Percentiles rank a stretch among this genome's conserved stretches.
phyloP scores from a whole-genome alignment of 208 protist genomes.

The Acanthamoeba lenticulata region DNA sequence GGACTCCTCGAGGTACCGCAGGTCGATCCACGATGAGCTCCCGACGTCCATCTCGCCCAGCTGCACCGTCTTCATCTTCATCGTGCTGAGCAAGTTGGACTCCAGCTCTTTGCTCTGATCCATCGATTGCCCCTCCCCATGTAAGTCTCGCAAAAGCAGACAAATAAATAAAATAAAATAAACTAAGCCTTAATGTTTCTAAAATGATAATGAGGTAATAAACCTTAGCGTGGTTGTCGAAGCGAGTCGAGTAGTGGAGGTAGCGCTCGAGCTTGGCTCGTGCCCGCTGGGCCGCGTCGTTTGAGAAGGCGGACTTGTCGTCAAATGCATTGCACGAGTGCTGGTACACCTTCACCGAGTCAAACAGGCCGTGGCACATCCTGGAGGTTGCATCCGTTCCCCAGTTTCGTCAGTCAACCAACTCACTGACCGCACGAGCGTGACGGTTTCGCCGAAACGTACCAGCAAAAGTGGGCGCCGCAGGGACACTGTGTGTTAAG shows the following conservation, averaged over 20 bases:
- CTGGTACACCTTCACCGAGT: slow-evolving; percentile 17
- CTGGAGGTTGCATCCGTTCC: too few relatives aligned
- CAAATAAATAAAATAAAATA: background rate
- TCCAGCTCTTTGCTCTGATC: background rate
- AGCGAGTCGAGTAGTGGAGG: slow-evolving; percentile 19
- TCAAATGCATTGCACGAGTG: slow-evolving; percentile 54
- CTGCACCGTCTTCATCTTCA: background rate
- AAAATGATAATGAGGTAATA: background rate
- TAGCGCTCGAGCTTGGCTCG: slow-evolving; percentile 49
- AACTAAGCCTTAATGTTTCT: background rate
- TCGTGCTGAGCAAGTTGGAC: background rate
- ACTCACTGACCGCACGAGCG: background rate
- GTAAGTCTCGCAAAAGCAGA: background rate
- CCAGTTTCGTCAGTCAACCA: too few relatives aligned
- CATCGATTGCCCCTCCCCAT: too few relatives aligned
- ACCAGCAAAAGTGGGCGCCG: slow-evolving; percentile 37
- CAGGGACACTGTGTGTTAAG: slow-evolving; percentile 11
- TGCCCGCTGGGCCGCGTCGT: background rate
- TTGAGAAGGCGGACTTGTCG: slow-evolving; percentile 24
- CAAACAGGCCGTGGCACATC: slow-evolving; percentile 37
- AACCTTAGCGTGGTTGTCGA: slow-evolving; percentile 45
- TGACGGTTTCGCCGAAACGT: background rate
- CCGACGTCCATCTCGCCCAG: slow-evolving; percentile 11
- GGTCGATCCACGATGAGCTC: slow-evolving; percentile 31
- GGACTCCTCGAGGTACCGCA: slow-evolving; percentile 44